Evolutionary conservation across 495 filamentous ascomycete genomes (phyloP).

Genomic region (Penicillium soppii): DNA sequence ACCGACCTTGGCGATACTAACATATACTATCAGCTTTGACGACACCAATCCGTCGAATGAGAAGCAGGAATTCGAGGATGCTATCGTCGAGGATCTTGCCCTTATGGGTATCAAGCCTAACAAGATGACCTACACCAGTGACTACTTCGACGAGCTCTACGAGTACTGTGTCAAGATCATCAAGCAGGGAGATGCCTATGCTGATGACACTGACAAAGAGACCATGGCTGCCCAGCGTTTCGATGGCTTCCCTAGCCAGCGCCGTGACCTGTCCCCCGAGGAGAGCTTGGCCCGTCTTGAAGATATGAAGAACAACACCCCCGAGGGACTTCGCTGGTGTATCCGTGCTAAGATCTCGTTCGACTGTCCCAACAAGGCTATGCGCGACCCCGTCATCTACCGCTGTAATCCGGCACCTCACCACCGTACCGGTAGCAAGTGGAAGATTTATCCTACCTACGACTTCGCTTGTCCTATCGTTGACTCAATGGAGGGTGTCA

Average conservation of each 20-base stretch:
- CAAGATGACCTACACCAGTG: constrained; percentile 73
- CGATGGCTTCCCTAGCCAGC: constrained; percentile 70
- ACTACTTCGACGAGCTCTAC: constrained; percentile 89
- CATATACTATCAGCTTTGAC: constrained; percentile 58
- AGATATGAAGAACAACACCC: constrained; percentile 81
- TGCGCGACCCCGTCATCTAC: constrained; percentile 94
- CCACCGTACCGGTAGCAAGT: constrained; percentile 83
- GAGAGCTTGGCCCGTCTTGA: constrained; percentile 79
- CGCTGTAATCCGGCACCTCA: constrained; percentile 76
- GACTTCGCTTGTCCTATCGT: constrained; percentile 92
- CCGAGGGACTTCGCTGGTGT: constrained; percentile 76
- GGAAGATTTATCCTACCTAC: constrained; percentile 97
- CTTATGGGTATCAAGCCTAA: constrained; percentile 87
- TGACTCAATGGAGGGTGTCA: constrained; percentile 87
- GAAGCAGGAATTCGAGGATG: constrained; percentile 86
- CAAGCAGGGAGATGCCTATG: constrained; percentile 82
- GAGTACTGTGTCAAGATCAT: constrained; percentile 75
- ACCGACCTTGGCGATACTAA: background rate
- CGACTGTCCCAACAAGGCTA: constrained; percentile 79
- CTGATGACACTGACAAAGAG: constrained; percentile 85
- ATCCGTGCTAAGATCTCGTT: constrained; percentile 87
- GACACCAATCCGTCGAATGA: constrained; percentile 95
- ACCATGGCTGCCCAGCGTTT: constrained; percentile 79
- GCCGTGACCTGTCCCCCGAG: constrained; percentile 73
- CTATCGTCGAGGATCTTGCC: constrained; percentile 81